These are phyloP conservation scores for Aspergillus puulaauensis DNA, from an alignment of 2,329 filamentous ascomycete genomes.

Conservation along the genomic window DNA sequence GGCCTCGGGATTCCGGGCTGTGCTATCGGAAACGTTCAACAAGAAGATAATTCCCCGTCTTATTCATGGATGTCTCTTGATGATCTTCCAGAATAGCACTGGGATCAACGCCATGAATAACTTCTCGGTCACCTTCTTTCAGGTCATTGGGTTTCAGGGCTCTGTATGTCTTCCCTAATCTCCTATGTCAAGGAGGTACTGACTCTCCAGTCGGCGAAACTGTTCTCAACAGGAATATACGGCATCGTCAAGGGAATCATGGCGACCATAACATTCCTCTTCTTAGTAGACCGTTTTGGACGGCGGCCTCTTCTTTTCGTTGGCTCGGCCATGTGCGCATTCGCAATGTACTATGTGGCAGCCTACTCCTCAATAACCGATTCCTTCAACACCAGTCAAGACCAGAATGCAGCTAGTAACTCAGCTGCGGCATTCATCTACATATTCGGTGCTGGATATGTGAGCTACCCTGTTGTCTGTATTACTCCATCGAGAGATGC, in stretches of 20 bases:
- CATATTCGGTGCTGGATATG: neutral
- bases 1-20: neutral
- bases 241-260: neutral
- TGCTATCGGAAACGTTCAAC: neutral
- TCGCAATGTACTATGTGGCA: neutral
- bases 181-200: too few species aligned
- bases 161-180: too few species aligned
- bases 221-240: neutral
- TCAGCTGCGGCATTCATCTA: neutral
- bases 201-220: too few species aligned
- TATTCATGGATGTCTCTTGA: neutral
- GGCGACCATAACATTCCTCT: neutral
- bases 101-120: neutral
- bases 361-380: neutral
- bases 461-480: neutral
- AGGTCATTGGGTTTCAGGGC: neutral
- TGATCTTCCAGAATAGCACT: neutral
- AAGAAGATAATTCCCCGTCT: neutral
- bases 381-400: neutral
- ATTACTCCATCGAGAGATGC: neutral
- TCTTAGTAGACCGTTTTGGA: neutral
- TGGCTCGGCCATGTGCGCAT: neutral
- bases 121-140: neutral
- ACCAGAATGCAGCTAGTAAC: neutral
- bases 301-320: neutral